phyloP scores from a whole-genome alignment of 176 grass and related monocot genomes.

The Aegilops tauschii region DNA sequence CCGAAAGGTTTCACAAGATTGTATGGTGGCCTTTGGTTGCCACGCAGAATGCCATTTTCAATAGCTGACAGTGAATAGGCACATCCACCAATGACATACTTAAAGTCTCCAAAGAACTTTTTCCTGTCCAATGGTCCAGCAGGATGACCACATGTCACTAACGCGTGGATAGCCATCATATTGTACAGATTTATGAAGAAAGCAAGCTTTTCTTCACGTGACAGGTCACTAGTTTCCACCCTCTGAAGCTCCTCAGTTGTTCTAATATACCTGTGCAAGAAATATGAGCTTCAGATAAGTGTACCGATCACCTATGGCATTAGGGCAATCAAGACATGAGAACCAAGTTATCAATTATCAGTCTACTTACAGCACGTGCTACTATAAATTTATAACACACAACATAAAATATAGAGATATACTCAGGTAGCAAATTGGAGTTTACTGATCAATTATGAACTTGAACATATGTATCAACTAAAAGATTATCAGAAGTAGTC shows the following conservation, averaged over 20 bases:
- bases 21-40: slow-evolving; percentile 91
- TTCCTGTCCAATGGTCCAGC: slow-evolving; percentile 73
- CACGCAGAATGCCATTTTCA: slow-evolving; percentile 81
- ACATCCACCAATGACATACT: slow-evolving; percentile 90
- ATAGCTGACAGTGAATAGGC: slow-evolving; percentile 93
- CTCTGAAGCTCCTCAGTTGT: slow-evolving; percentile 92
- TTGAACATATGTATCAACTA: slow-evolving; percentile 5
- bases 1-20: slow-evolving; percentile 84
- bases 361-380: neutral
- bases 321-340: neutral
- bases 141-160: slow-evolving; percentile 69
- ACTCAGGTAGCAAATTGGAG: neutral
- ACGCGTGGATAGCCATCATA: slow-evolving; percentile 93
- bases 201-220: slow-evolving; percentile 87
- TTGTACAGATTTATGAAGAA: slow-evolving; percentile 99
- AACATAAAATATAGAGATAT: neutral
- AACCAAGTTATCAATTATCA: neutral
- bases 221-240: slow-evolving; percentile 61
- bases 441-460: slow-evolving; percentile 3
- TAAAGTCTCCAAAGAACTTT: slow-evolving; percentile 93
- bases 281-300: neutral
- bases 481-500: slow-evolving; percentile 13
- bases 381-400: slow-evolving; percentile 16
- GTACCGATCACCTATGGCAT: neutral
- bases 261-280: slow-evolving; percentile 72